Conservation (phyloP, 2,329 filamentous ascomycete genomes). For the Nannizziopsis barbatae region DNA sequence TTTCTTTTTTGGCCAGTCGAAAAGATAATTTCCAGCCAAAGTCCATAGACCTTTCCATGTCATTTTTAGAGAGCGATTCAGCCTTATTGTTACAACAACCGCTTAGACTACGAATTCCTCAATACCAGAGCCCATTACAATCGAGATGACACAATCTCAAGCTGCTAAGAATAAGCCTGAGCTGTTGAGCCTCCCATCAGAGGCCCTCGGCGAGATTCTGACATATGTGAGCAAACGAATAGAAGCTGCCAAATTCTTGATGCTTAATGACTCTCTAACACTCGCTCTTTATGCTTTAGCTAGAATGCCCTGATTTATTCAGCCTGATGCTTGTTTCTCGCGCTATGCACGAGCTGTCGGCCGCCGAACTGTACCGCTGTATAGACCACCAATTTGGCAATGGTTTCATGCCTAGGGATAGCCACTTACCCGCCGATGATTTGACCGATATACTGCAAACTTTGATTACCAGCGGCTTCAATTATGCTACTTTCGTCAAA, state of each 20-base stretch:
- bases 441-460: slow-evolving; percentile 51
- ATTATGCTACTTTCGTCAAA: slow-evolving; percentile 49
- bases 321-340: slow-evolving; percentile 49
- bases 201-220: slow-evolving; percentile 25
- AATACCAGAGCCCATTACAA: background rate
- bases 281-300: slow-evolving; percentile 10
- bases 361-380: slow-evolving; percentile 48
- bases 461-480: slow-evolving; percentile 52
- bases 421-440: slow-evolving; percentile 46
- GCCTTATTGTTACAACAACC: background rate
- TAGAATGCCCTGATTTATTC: slow-evolving; percentile 13
- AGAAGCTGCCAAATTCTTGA: slow-evolving; percentile 38
- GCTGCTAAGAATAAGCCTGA: background rate
- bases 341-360: slow-evolving; percentile 48
- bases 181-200: slow-evolving; percentile 22
- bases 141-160: background rate
- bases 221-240: slow-evolving; percentile 25
- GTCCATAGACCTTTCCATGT: background rate
- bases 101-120: background rate
- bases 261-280: background rate
- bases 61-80: too few species aligned
- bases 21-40: background rate
- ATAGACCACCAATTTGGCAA: slow-evolving; percentile 47
- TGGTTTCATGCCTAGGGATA: slow-evolving; percentile 31
- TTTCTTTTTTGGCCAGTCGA: too few species aligned